Evolutionary conservation across 257 asterid genomes (phyloP), one percentile per base, ranked within the genome.

Genomic region (Euphrasia confusa): DNA sequence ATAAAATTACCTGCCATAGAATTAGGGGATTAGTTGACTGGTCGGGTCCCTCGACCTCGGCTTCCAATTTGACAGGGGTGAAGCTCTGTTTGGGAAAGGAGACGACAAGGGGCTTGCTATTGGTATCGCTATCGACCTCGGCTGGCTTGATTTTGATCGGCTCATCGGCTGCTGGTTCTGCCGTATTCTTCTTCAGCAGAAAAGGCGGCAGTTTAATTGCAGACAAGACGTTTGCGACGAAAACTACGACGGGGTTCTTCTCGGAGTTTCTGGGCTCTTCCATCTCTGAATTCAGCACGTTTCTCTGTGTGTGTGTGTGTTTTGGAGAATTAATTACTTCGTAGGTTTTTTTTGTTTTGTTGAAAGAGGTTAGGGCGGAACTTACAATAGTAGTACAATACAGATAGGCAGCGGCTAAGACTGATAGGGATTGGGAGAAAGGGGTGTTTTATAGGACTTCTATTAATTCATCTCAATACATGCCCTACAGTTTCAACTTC

Each of bases 41-140:
- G 26, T 50, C 56, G 30, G 56, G 11, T 50, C 26, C 56, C 56
- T 50, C 56, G 18, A 9, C 28, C 56, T 50, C 56, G 56, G 28
- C 56, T 18, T 50, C 56, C 10, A 50, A 7, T 28, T 50, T 50
- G 28, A 50, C 17, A 0, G 56, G 28, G 18, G 30, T 15, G 11
- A 14, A 15, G 30, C 3, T 17, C 10, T 50, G 56, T 17, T 21
- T 14, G 1, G 56, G 56, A 8, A 17, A 50, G 28, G 28, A 17
- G 26, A 50, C 56, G 21, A 50, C 28, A 15, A 9, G 27, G 24
- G 56, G 11, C 56, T 17, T 45, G 11, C 13, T 48, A 48, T n/a
- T 14, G 54, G 18, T 48, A 2, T 17, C 56, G 56, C 7, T 50
- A 5, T 18, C 13, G 27, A 17, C 56, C 27, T 50, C 56, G 56